A percentile compares a stretch with the other conserved stretches of the same genome.
These are phyloP conservation scores for Taiwanofungus camphoratus DNA, from an alignment of 1,284 basidiomycete species.

Conservation along the genomic window DNA sequence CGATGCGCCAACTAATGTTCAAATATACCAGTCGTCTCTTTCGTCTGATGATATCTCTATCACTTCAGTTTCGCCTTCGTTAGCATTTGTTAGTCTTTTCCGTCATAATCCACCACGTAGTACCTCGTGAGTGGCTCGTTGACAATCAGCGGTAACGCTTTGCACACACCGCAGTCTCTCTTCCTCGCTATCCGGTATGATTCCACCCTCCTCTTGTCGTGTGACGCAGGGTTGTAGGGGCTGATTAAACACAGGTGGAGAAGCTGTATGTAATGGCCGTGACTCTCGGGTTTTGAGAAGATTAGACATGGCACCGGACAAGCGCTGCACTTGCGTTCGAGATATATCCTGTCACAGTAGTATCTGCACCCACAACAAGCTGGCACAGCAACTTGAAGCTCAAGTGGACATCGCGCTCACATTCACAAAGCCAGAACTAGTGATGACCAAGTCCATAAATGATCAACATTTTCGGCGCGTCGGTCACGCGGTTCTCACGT, in stretches of 20 bases:
- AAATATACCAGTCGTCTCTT: conserved; percentile 27
- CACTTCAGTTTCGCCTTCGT: conserved; percentile 24
- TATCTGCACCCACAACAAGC: too few species aligned
- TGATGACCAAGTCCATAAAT: too few species aligned
- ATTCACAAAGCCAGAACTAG: too few species aligned
- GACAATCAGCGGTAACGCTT: background rate
- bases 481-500: too few species aligned
- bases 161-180: conserved; percentile 17
- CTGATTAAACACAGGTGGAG: background rate
- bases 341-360: too few species aligned
- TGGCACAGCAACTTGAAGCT: too few species aligned
- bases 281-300: too few species aligned
- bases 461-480: too few species aligned
- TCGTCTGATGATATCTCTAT: conserved; percentile 55
- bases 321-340: too few species aligned
- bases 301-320: too few species aligned
- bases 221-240: background rate
- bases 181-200: conserved; percentile 25
- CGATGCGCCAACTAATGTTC: background rate
- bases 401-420: too few species aligned
- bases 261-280: background rate
- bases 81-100: background rate
- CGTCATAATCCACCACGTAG: background rate
- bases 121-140: background rate
- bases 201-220: conserved; percentile 6